phyloP scores from a whole-genome alignment of 768 basidiomycete species.

The Russula abietina region DNA sequence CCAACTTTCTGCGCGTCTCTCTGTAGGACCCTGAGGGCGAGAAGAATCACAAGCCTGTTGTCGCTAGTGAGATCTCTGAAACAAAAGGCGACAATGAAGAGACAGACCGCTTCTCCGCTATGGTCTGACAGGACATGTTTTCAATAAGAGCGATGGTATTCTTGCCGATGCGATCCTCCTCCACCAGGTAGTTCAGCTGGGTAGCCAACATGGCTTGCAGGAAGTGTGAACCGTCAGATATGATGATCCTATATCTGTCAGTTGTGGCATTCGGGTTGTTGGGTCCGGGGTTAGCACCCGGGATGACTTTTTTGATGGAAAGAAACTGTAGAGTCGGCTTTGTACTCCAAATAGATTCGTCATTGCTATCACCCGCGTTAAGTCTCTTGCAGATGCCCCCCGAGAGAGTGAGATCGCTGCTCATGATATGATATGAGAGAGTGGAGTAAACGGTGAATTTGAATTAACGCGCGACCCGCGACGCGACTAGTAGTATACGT shows the following conservation, averaged over 20 bases:
- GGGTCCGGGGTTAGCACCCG: slow-evolving; percentile 30
- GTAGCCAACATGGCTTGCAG: slow-evolving; percentile 95
- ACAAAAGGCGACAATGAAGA: slow-evolving; percentile 12
- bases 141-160: slow-evolving; percentile 65
- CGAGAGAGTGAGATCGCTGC: slow-evolving; percentile 6
- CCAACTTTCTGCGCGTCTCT: slow-evolving; percentile 69
- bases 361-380: slow-evolving; percentile 18
- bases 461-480: slow-evolving; percentile 15
- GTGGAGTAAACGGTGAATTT: neutral
- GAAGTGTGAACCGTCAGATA: slow-evolving; percentile 85
- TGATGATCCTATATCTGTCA: slow-evolving; percentile 72
- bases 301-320: slow-evolving; percentile 69
- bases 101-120: slow-evolving; percentile 77
- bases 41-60: slow-evolving; percentile 72
- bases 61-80: slow-evolving; percentile 7
- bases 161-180: slow-evolving; percentile 55
- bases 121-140: slow-evolving; percentile 73
- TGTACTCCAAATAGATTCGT: slow-evolving; percentile 27
- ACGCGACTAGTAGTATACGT: slow-evolving; percentile 20
- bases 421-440: slow-evolving; percentile 1
- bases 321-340: slow-evolving; percentile 68
- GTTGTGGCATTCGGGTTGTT: neutral
- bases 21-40: slow-evolving; percentile 54
- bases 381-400: slow-evolving; percentile 23
- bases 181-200: slow-evolving; percentile 72